These are phyloP conservation scores for Aureobasidium pullulans DNA, from an alignment of 2,329 filamentous ascomycete species.

Conservation along the genomic window DNA sequence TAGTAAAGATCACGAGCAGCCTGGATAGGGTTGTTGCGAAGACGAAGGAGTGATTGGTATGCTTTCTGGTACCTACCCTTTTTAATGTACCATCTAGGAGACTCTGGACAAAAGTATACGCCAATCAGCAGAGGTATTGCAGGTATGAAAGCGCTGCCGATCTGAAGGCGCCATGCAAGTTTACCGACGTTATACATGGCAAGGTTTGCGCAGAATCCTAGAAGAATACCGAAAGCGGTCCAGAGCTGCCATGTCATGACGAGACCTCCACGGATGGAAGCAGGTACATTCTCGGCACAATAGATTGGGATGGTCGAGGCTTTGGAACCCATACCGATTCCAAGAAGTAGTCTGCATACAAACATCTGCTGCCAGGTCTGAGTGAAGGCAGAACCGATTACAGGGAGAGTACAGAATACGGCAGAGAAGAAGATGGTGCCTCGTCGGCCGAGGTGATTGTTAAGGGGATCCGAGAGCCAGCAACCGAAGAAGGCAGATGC, in stretches of 20 bases:
- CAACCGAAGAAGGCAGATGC: slow-evolving; percentile 27
- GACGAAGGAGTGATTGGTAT: slow-evolving; percentile 31
- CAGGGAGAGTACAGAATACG: slow-evolving; percentile 12
- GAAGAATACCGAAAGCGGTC: slow-evolving; percentile 42
- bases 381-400: slow-evolving; percentile 8
- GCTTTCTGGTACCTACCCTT: slow-evolving; percentile 33
- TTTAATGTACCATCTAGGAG: slow-evolving; percentile 31
- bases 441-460: slow-evolving; percentile 26
- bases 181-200: slow-evolving; percentile 32
- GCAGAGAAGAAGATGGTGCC: slow-evolving; percentile 31
- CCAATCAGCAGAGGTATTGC: slow-evolving; percentile 38
- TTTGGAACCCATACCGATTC: slow-evolving; percentile 19
- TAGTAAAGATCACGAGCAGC: slow-evolving; percentile 38
- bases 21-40: slow-evolving; percentile 34
- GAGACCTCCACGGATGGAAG: slow-evolving; percentile 22
- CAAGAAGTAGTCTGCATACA: slow-evolving; percentile 15
- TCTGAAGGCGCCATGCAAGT: slow-evolving; percentile 39
- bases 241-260: slow-evolving; percentile 29
- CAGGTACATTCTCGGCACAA: slow-evolving; percentile 14
- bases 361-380: slow-evolving; percentile 16
- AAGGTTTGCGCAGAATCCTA: slow-evolving; percentile 36
- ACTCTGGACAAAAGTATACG: slow-evolving; percentile 27
- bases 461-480: slow-evolving; percentile 22
- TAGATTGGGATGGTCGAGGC: slow-evolving; percentile 16
- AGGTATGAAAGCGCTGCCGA: slow-evolving; percentile 42